These are phyloP conservation scores for Phycomyces blakesleeanus DNA, from an alignment of 192 early-diverging fungal genomes.

Conservation along the genomic window DNA sequence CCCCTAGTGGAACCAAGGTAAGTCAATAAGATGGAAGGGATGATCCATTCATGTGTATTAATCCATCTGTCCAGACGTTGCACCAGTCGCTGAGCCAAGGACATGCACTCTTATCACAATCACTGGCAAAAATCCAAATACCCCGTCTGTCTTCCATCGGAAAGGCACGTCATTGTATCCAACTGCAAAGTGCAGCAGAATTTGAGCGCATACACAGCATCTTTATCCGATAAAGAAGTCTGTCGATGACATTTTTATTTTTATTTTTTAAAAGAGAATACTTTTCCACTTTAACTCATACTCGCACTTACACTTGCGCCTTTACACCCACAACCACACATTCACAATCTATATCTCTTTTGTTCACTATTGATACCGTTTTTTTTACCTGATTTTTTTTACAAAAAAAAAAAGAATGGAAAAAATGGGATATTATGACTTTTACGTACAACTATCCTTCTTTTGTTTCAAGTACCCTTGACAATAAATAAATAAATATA, in stretches of 20 bases:
- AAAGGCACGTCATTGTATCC: constrained; percentile 10
- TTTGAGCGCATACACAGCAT: constrained; percentile 29
- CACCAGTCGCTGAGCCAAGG: constrained; percentile 1
- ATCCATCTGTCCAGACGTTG: background rate
- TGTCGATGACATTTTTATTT: constrained; percentile 7
- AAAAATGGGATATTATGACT: too few relatives aligned
- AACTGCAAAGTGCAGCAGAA: constrained; percentile 23
- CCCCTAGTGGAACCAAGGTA: background rate
- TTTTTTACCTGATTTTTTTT: too few relatives aligned
- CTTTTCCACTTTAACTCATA: too few relatives aligned
- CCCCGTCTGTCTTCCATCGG: constrained; percentile 12
- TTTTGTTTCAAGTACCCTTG: too few relatives aligned
- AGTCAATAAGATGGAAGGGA: background rate
- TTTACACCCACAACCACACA: too few relatives aligned
- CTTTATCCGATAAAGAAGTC: constrained; percentile 21
- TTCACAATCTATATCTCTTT: too few relatives aligned
- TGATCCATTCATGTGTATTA: background rate
- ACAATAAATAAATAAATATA: too few relatives aligned
- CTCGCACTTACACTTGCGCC: too few relatives aligned
- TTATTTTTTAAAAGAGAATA: background rate
- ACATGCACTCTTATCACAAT: background rate
- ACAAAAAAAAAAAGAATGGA: too few relatives aligned
- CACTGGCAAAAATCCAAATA: constrained; percentile 25
- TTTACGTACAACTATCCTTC: too few relatives aligned
- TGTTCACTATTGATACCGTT: too few relatives aligned